These are phyloP conservation scores for Phytophthora pisi DNA, from an alignment of 352 stramenopile genomes.

Conservation along the genomic window DNA sequence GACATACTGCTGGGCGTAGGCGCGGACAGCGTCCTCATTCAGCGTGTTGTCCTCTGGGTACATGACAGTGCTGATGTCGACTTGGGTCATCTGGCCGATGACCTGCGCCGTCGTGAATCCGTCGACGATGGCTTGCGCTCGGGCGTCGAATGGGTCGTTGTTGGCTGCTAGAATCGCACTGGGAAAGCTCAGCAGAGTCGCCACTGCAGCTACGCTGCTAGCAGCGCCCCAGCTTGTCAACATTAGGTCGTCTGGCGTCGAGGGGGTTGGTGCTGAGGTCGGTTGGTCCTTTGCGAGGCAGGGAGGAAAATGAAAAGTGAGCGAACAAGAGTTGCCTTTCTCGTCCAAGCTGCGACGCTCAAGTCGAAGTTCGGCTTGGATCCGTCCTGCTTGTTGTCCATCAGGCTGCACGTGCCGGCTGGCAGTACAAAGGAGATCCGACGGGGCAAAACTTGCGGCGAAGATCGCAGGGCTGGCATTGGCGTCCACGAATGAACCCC, in stretches of 20 bases:
- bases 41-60: slow-evolving; percentile 54
- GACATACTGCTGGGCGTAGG: slow-evolving; percentile 73
- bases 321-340: slow-evolving; percentile 10
- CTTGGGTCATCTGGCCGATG: slow-evolving; percentile 90
- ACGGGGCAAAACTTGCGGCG: slow-evolving; percentile 3
- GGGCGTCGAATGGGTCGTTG: slow-evolving; percentile 14
- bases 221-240: slow-evolving; percentile 22
- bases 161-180: slow-evolving; percentile 1
- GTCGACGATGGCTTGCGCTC: slow-evolving; percentile 21
- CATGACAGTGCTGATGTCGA: slow-evolving; percentile 82
- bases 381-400: background rate
- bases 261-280: slow-evolving; percentile 5
- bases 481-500: slow-evolving; percentile 19
- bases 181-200: slow-evolving; percentile 2
- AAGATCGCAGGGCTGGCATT: slow-evolving; percentile 8
- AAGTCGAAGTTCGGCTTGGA: background rate
- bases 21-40: slow-evolving; percentile 54
- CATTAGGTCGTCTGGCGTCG: slow-evolving; percentile 9
- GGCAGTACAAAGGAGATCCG: slow-evolving; percentile 9
- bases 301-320: slow-evolving; percentile 33
- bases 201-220: slow-evolving; percentile 7
- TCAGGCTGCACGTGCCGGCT: slow-evolving; percentile 7
- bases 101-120: slow-evolving; percentile 37
- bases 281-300: slow-evolving; percentile 19
- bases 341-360: background rate